Percentiles rank a stretch among this genome's conserved stretches.
Evolutionary conservation across 2,329 filamentous ascomycete species (phyloP).

Genomic region (Venturia effusa): DNA sequence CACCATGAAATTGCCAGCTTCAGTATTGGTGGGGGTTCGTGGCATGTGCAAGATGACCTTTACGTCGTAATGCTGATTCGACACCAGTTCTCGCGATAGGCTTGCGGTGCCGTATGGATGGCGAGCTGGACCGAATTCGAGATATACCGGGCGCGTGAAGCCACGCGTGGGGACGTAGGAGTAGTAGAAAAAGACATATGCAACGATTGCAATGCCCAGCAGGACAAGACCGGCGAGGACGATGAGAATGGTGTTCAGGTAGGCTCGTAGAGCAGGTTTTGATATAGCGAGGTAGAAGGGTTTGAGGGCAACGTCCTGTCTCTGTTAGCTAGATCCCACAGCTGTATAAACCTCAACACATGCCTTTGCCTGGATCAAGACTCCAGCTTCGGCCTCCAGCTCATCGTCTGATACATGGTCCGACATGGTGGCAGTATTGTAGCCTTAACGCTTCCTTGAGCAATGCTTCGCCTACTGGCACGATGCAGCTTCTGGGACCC

Average conservation of each 20-base stretch:
- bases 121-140: slow-evolving; percentile 48
- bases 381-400: not conserved
- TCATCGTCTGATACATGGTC: slow-evolving; percentile 7
- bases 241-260: slow-evolving; percentile 49
- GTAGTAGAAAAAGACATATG: slow-evolving; percentile 58
- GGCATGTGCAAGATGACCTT: slow-evolving; percentile 65
- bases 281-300: slow-evolving; percentile 44
- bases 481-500: not conserved
- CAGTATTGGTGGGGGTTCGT: slow-evolving; percentile 62
- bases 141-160: slow-evolving; percentile 49
- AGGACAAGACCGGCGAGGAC: slow-evolving; percentile 42
- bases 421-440: not conserved
- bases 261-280: slow-evolving; percentile 51
- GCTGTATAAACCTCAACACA: not conserved
- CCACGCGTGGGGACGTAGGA: slow-evolving; percentile 57
- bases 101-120: slow-evolving; percentile 7
- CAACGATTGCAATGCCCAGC: slow-evolving; percentile 45
- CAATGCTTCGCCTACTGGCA: not conserved
- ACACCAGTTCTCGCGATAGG: slow-evolving; percentile 42
- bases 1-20: slow-evolving; percentile 90
- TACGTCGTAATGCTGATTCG: slow-evolving; percentile 76
- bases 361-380: slow-evolving; percentile 7
- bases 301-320: slow-evolving; percentile 40
- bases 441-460: not conserved
- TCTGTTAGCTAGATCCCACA: not conserved